Evolutionary conservation across 2,329 filamentous ascomycete species (phyloP).

Genomic region (Cladophialophora exuberans): DNA sequence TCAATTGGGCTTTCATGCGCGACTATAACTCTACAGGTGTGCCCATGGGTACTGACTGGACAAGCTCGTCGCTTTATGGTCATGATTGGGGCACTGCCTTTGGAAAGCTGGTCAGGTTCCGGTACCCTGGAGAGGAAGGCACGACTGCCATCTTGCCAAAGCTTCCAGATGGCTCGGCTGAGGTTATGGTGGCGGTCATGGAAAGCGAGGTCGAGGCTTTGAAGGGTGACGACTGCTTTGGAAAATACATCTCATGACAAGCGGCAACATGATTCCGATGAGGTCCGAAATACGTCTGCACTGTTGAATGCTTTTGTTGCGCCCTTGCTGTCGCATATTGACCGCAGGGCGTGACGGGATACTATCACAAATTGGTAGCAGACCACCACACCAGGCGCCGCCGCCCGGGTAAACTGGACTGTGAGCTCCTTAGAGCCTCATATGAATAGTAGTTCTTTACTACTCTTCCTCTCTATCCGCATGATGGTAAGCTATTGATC

Average conservation of each 20-base stretch:
- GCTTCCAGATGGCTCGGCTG: constrained; percentile 4
- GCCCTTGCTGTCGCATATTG: too few relatives aligned
- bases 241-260: constrained; percentile 12
- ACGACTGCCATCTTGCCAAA: constrained; percentile 7
- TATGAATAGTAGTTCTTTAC: too few relatives aligned
- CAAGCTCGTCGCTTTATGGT: constrained; percentile 5
- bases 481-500: too few relatives aligned
- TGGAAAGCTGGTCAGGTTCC: neutral
- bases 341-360: too few relatives aligned
- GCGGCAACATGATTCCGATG: neutral
- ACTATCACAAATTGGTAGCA: too few relatives aligned
- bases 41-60: constrained; percentile 20
- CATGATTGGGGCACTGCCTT: constrained; percentile 12
- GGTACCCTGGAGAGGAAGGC: constrained; percentile 9
- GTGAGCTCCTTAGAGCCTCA: too few relatives aligned
- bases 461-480: too few relatives aligned
- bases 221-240: constrained; percentile 7
- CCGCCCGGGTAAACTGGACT: too few relatives aligned
- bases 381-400: too few relatives aligned
- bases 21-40: constrained; percentile 8
- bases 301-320: too few relatives aligned
- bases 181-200: constrained; percentile 9
- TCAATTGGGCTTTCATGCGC: constrained; percentile 13
- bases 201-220: neutral
- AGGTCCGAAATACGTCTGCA: too few relatives aligned